These are phyloP conservation scores for Neoboletus subvelutipes DNA, from an alignment of 768 basidiomycete species.

Conservation along the genomic window DNA sequence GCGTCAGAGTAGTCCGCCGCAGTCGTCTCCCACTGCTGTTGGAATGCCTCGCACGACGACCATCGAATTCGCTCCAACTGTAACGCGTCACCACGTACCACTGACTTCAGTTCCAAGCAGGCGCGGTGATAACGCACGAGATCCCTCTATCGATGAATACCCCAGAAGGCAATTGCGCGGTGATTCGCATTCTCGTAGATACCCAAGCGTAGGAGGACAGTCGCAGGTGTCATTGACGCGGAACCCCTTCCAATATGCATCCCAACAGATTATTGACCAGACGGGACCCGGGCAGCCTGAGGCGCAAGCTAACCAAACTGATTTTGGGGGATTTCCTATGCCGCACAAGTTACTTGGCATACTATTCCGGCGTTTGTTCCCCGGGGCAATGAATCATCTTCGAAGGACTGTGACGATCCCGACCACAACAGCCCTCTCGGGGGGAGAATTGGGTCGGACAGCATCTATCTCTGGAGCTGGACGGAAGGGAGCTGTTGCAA, in stretches of 20 bases:
- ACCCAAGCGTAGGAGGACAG: conserved; percentile 7
- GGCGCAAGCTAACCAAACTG: conserved; percentile 38
- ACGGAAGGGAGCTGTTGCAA: conserved; percentile 6
- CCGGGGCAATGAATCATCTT: conserved; percentile 55
- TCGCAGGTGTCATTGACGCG: conserved; percentile 18
- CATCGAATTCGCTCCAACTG: conserved; percentile 50
- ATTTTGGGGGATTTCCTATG: conserved; percentile 76
- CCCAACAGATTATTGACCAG: conserved; percentile 13
- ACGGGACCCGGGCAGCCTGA: conserved; percentile 14
- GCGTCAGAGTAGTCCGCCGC: conserved; percentile 5
- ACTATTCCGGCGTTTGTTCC: conserved; percentile 60
- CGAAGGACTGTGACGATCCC: conserved; percentile 77
- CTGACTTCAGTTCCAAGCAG: conserved; percentile 29
- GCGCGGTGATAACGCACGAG: conserved; percentile 14
- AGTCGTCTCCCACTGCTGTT: neutral
- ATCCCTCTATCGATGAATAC: conserved; percentile 5
- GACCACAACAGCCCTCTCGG: conserved; percentile 54
- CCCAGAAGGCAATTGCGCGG: conserved; percentile 7
- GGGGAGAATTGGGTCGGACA: conserved; percentile 30
- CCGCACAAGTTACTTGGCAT: conserved; percentile 53
- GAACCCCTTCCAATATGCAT: conserved; percentile 15
- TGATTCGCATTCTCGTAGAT: conserved; percentile 15
- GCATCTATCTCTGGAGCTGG: conserved; percentile 18
- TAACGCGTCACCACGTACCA: conserved; percentile 28
- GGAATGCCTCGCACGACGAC: conserved; percentile 45